phyloP scores from a whole-genome alignment of 2,329 filamentous ascomycete species.

The Aspergillus novofumigatus region DNA sequence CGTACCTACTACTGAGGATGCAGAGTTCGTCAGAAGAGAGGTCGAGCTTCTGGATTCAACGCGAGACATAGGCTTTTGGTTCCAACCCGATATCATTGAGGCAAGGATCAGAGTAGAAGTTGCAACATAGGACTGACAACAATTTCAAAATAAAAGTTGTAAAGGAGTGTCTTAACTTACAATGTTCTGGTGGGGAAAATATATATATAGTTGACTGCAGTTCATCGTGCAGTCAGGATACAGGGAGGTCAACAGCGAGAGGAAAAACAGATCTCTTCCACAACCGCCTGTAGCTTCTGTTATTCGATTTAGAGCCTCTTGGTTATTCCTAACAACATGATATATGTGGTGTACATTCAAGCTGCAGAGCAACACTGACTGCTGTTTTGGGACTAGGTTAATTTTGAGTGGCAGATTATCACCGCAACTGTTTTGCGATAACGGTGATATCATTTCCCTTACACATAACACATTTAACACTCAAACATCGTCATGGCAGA shows the following conservation, averaged over 20 bases:
- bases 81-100: constrained; percentile 62
- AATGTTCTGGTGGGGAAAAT: neutral
- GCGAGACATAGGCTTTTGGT: constrained; percentile 74
- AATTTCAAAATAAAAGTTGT: neutral
- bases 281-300: neutral
- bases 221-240: neutral
- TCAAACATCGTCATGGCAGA: constrained; percentile 62
- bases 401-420: neutral
- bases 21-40: constrained; percentile 69
- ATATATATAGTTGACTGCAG: neutral
- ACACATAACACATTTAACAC: neutral
- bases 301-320: neutral
- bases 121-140: constrained; percentile 1
- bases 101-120: constrained; percentile 67
- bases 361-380: neutral
- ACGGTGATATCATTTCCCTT: constrained; percentile 6
- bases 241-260: neutral
- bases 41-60: constrained; percentile 76
- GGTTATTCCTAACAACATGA: neutral
- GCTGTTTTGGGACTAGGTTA: neutral
- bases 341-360: neutral
- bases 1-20: constrained; percentile 34
- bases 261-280: neutral
- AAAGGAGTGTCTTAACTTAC: neutral
- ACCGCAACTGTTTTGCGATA: neutral